Percentiles rank a stretch among this genome's conserved stretches.
phyloP scores from a whole-genome alignment of 805 yeast genomes.

The Yamadazyma laniorum region DNA sequence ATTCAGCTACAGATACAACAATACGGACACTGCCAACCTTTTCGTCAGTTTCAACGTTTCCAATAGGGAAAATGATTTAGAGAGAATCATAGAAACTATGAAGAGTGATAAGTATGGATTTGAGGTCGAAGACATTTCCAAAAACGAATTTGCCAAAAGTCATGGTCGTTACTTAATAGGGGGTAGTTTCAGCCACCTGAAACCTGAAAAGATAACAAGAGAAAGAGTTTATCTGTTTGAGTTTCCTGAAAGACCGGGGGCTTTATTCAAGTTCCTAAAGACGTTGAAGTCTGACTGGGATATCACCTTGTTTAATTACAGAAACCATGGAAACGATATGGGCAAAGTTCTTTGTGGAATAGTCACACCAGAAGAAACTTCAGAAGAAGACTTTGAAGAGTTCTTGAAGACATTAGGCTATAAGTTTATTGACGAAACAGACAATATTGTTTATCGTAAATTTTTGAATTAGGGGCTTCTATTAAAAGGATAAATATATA shows the following conservation, averaged over 20 bases:
- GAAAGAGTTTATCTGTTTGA: conserved; percentile 84
- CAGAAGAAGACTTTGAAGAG: conserved; percentile 58
- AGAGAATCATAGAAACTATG: conserved; percentile 58
- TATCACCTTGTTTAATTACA: conserved; percentile 89
- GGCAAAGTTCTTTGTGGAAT: conserved; percentile 92
- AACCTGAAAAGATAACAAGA: conserved; percentile 53
- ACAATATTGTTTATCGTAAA: conserved; percentile 80
- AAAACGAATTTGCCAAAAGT: conserved; percentile 91
- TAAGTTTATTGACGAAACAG: conserved; percentile 75
- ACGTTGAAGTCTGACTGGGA: conserved; percentile 81
- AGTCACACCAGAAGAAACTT: conserved; percentile 69
- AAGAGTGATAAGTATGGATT: conserved; percentile 59
- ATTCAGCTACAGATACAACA: conserved; percentile 80
- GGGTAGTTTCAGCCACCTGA: conserved; percentile 45
- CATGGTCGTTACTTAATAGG: conserved; percentile 97
- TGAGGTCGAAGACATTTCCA: conserved; percentile 77
- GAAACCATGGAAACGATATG: conserved; percentile 94
- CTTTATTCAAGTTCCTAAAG: conserved; percentile 75
- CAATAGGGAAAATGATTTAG: conserved; percentile 71
- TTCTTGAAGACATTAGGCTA: conserved; percentile 76
- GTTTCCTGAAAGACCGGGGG: conserved; percentile 98
- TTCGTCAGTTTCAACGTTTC: conserved; percentile 85
- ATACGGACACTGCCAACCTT: conserved; percentile 61
- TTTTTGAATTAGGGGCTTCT: conserved; percentile 45
- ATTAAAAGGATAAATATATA: conserved; percentile 3